Conservation (phyloP, 805 yeast genomes). For the Cephaloascus fragrans region DNA sequence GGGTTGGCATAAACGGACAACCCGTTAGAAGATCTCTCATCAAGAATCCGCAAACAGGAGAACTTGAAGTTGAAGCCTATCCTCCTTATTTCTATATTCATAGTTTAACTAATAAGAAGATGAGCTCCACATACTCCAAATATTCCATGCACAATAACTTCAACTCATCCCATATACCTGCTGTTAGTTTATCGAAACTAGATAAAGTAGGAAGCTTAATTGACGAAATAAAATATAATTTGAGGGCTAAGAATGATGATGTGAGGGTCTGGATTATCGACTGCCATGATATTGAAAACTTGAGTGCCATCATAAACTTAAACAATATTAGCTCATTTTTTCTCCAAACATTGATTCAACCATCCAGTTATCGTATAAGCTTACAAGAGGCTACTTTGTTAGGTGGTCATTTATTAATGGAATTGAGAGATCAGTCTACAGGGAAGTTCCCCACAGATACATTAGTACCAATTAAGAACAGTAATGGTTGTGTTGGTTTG, state of each 20-base stretch:
- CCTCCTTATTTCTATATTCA: conserved; percentile 28
- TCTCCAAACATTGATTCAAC: not conserved
- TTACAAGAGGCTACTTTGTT: not conserved
- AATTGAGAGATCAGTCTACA: conserved; percentile 10
- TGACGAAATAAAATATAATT: not conserved
- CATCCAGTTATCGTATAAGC: not conserved
- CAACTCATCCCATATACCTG: no score
- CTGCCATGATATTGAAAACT: not conserved
- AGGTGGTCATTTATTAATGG: conserved; percentile 16
- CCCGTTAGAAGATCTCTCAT: conserved; percentile 23
- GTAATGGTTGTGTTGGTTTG: conserved; percentile 49
- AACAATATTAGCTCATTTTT: not conserved
- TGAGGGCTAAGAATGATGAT: not conserved
- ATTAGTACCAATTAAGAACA: conserved; percentile 3
- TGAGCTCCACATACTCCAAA: not conserved
- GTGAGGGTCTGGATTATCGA: not conserved
- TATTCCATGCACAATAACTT: not conserved
- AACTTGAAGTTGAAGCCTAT: conserved; percentile 19
- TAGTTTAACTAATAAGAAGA: conserved; percentile 13
- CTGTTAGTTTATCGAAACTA: not conserved
- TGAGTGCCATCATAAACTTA: not conserved
- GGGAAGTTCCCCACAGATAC: conserved; percentile 15
- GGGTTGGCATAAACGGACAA: conserved; percentile 24
- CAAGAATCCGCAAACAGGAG: conserved; percentile 15
- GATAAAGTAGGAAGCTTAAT: not conserved